These are phyloP conservation scores for Termitomyces sp. DNA, from an alignment of 768 basidiomycete species.

Conservation along the genomic window DNA sequence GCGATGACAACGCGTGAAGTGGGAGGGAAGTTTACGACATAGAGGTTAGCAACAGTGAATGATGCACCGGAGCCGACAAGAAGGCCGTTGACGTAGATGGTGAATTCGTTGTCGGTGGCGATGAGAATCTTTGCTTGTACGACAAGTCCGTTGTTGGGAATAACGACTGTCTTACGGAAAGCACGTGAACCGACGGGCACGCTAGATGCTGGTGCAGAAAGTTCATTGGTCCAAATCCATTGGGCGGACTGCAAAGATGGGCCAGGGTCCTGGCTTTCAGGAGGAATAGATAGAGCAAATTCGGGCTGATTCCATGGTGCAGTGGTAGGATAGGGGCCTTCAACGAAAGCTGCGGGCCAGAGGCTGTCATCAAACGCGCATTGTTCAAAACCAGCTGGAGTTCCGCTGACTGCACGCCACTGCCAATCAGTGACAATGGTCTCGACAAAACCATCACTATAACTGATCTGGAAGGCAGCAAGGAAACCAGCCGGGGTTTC, in stretches of 20 bases:
- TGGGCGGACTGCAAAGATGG: slow-evolving; percentile 18
- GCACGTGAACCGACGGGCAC: slow-evolving; percentile 20
- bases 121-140: slow-evolving; percentile 20
- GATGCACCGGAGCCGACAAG: slow-evolving; percentile 18
- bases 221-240: slow-evolving; percentile 30
- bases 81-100: slow-evolving; percentile 24
- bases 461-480: slow-evolving; percentile 24
- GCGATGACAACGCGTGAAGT: slow-evolving; percentile 16
- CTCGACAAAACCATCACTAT: slow-evolving; percentile 24
- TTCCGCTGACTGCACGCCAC: slow-evolving; percentile 21
- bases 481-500: slow-evolving; percentile 21
- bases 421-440: slow-evolving; percentile 23
- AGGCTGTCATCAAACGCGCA: slow-evolving; percentile 23
- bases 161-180: slow-evolving; percentile 22
- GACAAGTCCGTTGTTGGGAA: slow-evolving; percentile 17
- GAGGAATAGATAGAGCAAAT: slow-evolving; percentile 10
- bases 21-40: slow-evolving; percentile 12
- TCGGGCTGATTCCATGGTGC: slow-evolving; percentile 7
- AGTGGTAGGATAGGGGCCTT: slow-evolving; percentile 14
- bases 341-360: slow-evolving; percentile 22
- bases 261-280: slow-evolving; percentile 13
- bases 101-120: slow-evolving; percentile 20
- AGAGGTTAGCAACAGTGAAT: slow-evolving; percentile 12
- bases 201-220: slow-evolving; percentile 10
- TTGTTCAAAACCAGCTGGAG: slow-evolving; percentile 22